Evolutionary conservation across 2,329 filamentous ascomycete genomes (phyloP).

Genomic region (Xylaria multiplex): DNA sequence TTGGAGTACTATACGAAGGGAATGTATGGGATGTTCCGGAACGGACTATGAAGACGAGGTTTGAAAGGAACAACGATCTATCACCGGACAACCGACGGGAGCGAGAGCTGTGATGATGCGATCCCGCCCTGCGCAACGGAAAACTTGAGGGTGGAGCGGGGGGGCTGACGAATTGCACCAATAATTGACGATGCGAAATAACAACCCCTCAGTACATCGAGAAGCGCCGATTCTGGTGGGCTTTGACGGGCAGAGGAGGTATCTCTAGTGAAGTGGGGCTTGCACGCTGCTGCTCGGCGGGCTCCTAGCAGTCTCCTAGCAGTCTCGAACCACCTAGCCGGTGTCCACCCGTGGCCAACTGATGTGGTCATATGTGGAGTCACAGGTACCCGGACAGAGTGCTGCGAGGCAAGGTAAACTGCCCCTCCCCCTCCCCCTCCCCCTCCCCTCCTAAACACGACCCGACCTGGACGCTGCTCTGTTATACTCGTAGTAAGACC

Average conservation of each 20-base stretch:
- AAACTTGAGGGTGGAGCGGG: conserved; percentile 27
- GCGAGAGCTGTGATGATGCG: neutral
- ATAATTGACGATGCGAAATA: conserved; percentile 22
- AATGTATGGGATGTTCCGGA: conserved; percentile 27
- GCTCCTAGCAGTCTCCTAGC: conserved; percentile 9
- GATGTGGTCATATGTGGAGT: conserved; percentile 28
- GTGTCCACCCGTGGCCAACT: conserved; percentile 14
- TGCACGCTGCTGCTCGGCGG: conserved; percentile 5
- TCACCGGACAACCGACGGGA: conserved; percentile 4
- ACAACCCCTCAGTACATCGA: conserved; percentile 34
- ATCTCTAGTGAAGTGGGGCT: conserved; percentile 2
- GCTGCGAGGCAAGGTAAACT: neutral
- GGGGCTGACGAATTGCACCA: conserved; percentile 20
- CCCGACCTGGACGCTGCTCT: neutral
- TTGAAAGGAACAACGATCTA: neutral
- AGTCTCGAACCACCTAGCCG: conserved; percentile 27
- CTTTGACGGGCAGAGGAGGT: conserved; percentile 3
- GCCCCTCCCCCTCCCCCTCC: conserved; percentile 35
- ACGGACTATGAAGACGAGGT: conserved; percentile 1
- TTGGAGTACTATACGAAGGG: conserved; percentile 15
- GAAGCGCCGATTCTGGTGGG: neutral
- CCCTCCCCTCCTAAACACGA: conserved; percentile 31
- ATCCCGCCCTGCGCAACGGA: conserved; percentile 16
- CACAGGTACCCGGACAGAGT: conserved; percentile 6
- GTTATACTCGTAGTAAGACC: too few species aligned